Evolutionary conservation across 2,329 filamentous ascomycete species (phyloP).

Genomic region (Fusarium sambucinum): DNA sequence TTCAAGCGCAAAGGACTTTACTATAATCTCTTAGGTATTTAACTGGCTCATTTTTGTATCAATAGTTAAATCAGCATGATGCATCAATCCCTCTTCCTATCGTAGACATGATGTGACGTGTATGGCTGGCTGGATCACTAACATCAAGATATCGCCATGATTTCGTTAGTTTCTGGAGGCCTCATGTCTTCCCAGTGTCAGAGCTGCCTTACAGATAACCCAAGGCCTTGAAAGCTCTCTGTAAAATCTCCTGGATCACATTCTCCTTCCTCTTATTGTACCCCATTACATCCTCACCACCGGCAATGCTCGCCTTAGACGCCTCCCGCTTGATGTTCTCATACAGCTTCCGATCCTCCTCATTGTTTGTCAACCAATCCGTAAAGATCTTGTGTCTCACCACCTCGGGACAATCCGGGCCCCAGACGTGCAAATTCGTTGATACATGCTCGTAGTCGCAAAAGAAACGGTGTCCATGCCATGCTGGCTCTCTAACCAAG

Average conservation of each 20-base stretch:
- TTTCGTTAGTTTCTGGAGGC: too few species aligned
- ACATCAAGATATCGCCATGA: too few species aligned
- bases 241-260: slow-evolving; percentile 55
- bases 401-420: slow-evolving; percentile 57
- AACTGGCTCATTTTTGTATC: accelerated
- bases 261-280: slow-evolving; percentile 59
- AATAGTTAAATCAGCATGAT: too few species aligned
- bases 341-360: slow-evolving; percentile 57
- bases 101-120: too few species aligned
- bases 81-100: too few species aligned
- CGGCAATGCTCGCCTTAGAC: slow-evolving; percentile 23
- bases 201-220: slow-evolving; percentile 27
- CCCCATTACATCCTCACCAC: slow-evolving; percentile 49
- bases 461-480: slow-evolving; percentile 64
- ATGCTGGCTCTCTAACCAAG: slow-evolving; percentile 58
- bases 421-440: slow-evolving; percentile 63
- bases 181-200: too few species aligned
- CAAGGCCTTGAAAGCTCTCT: slow-evolving; percentile 45
- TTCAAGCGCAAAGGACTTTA: background rate
- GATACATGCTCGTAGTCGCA: slow-evolving; percentile 50
- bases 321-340: slow-evolving; percentile 10
- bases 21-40: accelerated
- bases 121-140: too few species aligned
- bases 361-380: slow-evolving; percentile 57
- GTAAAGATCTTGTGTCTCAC: slow-evolving; percentile 59